Conservation (phyloP, 768 basidiomycete genomes). For the Leccinum subtestaceum region DNA sequence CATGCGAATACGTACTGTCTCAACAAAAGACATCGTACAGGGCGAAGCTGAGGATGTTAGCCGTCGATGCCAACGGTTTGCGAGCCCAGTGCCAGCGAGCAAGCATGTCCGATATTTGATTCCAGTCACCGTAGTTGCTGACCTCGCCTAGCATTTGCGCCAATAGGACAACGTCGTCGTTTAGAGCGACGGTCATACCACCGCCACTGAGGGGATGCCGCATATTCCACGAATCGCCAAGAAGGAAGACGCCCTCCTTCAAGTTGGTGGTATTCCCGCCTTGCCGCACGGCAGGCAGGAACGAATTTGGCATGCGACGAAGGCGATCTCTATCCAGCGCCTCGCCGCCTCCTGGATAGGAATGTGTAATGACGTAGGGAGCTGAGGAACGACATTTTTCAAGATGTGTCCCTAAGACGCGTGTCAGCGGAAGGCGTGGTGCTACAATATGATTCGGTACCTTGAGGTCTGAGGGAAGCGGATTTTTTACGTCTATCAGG, state of each 20-base stretch:
- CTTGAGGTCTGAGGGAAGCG: constrained; percentile 80
- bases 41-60: constrained; percentile 92
- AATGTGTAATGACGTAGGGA: constrained; percentile 68
- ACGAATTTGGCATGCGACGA: constrained; percentile 93
- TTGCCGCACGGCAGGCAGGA: constrained; percentile 79
- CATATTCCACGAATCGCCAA: constrained; percentile 99
- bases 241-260: constrained; percentile 73
- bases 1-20: constrained; percentile 61
- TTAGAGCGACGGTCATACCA: constrained; percentile 95
- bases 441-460: constrained; percentile 32
- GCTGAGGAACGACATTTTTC: constrained; percentile 70
- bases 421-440: constrained; percentile 1
- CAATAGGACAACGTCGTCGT: constrained; percentile 73
- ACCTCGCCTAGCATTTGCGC: constrained; percentile 54
- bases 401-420: constrained; percentile 61
- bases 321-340: constrained; percentile 78
- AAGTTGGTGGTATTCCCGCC: constrained; percentile 32
- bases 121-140: constrained; percentile 46
- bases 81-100: constrained; percentile 82
- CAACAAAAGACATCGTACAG: constrained; percentile 94
- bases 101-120: constrained; percentile 48
- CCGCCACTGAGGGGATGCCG: constrained; percentile 97
- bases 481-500: constrained; percentile 84
- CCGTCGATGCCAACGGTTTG: constrained; percentile 78
- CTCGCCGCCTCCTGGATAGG: constrained; percentile 44